Base-by-base conservation (phyloP, 1,139 yeast species). In the Saccharomycopsis phalli region DNA sequence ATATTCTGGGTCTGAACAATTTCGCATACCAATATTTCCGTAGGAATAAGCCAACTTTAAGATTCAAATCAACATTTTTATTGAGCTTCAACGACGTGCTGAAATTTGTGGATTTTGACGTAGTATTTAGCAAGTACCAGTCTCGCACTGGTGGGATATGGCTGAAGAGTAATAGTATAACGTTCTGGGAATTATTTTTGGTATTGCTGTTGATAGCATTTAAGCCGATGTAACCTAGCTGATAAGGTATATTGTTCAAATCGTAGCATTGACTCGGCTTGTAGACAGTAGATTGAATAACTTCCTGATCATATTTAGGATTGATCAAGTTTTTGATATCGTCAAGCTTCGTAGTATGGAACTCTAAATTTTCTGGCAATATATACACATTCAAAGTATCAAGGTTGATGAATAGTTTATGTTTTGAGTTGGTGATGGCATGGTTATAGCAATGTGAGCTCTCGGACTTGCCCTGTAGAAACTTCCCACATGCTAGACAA, bases 401-500 rank as follows among this genome's bases (percentile, higher is more conserved):
- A 36, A 81, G 61, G 50, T 73, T 76, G 42, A 82, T 63, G 51
- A 63, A 83, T 1, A 81, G 70, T 53, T 75, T 83, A 53, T 81
- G 91, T 48, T 69, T 67, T 2, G 11, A 11, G 35, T 61, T 67
- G 44, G 74, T 69, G 21, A 83, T 65, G 2, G 87, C 66, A 55
- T 83, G 94, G 32, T 63, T 56, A 52, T 76, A 81, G 0, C 91
- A 88, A 17, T 79, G 79, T 0, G 91, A 73, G 11, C 69, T 57
- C 42, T 58, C 60, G 1, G 76, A 71, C 20, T 87, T 64, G 0
- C 94, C 94, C 51, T 76, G 81, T 42, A 74, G 69, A 59, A 74
- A 83, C 52, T 71, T 76, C 31, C 93, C 93, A 58, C 94, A 83
- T 0, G 68, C 69, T 27, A 83, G 59, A 52, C 94, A 83, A 31